phyloP scores from a whole-genome alignment of 1,284 basidiomycete genomes.

The Peniophora sp. region DNA sequence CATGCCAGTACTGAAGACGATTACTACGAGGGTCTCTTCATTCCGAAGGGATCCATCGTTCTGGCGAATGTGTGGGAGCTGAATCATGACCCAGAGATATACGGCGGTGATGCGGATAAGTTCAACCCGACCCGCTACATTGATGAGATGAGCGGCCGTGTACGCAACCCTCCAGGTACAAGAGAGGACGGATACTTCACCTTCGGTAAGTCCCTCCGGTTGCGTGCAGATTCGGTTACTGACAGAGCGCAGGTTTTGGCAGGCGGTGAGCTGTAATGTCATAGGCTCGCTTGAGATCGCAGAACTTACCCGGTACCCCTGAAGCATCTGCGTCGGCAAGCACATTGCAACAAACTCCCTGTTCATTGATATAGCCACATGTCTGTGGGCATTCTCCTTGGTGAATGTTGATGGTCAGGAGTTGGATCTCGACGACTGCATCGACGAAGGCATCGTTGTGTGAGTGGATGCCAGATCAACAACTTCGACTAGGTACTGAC shows the following conservation, averaged over 20 bases:
- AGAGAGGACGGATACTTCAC: conserved; percentile 19
- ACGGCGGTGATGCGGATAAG: conserved; percentile 13
- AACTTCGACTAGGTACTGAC: too few species aligned
- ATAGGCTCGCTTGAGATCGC: too few species aligned
- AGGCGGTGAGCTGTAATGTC: too few species aligned
- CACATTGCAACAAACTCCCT: too few species aligned
- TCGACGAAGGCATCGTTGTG: background rate
- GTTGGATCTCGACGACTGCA: background rate
- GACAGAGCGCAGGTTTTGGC: background rate
- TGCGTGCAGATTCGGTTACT: background rate
- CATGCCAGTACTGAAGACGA: conserved; percentile 15
- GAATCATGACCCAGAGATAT: conserved; percentile 11
- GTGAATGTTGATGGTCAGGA: background rate
- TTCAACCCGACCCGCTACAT: conserved; percentile 16
- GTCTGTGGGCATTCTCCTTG: too few species aligned
- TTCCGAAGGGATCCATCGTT: conserved; percentile 17
- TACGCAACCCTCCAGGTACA: conserved; percentile 12
- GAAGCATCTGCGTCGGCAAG: too few species aligned
- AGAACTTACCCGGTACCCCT: too few species aligned
- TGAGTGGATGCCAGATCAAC: background rate
- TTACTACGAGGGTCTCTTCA: conserved; percentile 15
- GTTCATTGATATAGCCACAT: too few species aligned
- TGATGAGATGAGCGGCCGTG: conserved; percentile 12
- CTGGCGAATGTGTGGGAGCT: conserved; percentile 13
- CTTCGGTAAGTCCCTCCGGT: conserved; percentile 11